Percentiles rank a stretch among this genome's conserved stretches.
Conservation (phyloP, 2,329 filamentous ascomycete genomes). For the Plenodomus tracheiphilus region DNA sequence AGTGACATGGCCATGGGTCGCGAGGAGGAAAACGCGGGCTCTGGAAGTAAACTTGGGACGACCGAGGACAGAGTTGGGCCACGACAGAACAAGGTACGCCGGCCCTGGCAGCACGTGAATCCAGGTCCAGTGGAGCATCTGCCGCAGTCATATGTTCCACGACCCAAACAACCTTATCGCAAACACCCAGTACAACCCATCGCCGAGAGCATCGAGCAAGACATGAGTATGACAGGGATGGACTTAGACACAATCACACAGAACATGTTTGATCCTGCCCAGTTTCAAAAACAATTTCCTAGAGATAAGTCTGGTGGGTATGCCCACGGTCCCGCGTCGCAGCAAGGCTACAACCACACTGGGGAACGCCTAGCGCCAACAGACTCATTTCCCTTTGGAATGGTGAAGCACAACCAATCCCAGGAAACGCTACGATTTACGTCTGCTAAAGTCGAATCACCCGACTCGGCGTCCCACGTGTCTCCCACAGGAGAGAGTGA, state of each 20-base stretch:
- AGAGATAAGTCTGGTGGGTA: slow-evolving; percentile 4
- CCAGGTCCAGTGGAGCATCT: slow-evolving; percentile 33
- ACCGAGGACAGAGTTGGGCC: slow-evolving; percentile 16
- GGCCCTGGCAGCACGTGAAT: slow-evolving; percentile 34
- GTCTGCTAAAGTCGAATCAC: slow-evolving; percentile 20
- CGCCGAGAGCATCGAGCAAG: slow-evolving; percentile 23
- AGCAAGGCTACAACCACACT: slow-evolving; percentile 1
- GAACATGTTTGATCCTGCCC: slow-evolving; percentile 6
- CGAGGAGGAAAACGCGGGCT: slow-evolving; percentile 63
- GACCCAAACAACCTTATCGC: slow-evolving; percentile 18
- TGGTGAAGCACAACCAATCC: slow-evolving; percentile 1
- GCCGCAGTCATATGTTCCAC: slow-evolving; percentile 31
- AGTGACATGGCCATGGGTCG: slow-evolving; percentile 74
- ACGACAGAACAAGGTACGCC: slow-evolving; percentile 22
- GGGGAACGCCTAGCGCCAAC: neutral
- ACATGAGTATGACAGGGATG: slow-evolving; percentile 7
- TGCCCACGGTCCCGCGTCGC: slow-evolving; percentile 2
- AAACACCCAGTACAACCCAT: slow-evolving; percentile 18
- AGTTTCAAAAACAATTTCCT: slow-evolving; percentile 7
- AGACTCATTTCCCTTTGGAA: slow-evolving; percentile 6
- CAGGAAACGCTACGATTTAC: slow-evolving; percentile 7
- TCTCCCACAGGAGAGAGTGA: slow-evolving; percentile 25
- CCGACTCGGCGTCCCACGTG: slow-evolving; percentile 20
- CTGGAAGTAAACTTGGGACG: slow-evolving; percentile 22
- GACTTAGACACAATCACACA: slow-evolving; percentile 12